Evolutionary conservation across 768 basidiomycete genomes (phyloP).

Genomic region (Royoungia palumana): DNA sequence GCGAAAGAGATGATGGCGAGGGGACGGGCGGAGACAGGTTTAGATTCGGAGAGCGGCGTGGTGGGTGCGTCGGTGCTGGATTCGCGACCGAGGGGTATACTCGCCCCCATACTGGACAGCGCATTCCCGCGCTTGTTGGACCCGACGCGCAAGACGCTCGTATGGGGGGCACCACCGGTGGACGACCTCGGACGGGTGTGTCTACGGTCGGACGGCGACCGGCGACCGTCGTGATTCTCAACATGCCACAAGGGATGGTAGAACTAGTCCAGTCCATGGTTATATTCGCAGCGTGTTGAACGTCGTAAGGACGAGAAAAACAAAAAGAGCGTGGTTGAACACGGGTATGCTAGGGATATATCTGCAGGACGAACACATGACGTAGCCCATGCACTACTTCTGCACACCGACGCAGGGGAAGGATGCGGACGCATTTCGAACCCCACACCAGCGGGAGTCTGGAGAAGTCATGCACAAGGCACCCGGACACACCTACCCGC

Average conservation of each 20-base stretch:
- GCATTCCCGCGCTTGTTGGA: conserved; percentile 54
- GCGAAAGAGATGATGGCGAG: conserved; percentile 48
- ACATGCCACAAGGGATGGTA: not conserved
- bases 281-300: not conserved
- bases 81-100: conserved; percentile 40
- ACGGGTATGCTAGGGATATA: not conserved
- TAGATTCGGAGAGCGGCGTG: conserved; percentile 15
- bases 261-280: conserved; percentile 1
- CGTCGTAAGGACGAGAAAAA: not conserved
- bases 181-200: conserved; percentile 53
- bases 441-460: conserved; percentile 52
- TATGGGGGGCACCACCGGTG: conserved; percentile 72
- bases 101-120: conserved; percentile 41
- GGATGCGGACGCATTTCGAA: conserved; percentile 6
- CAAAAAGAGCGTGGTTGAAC: conserved; percentile 1
- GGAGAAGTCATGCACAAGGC: conserved; percentile 51
- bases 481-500: not conserved
- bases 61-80: conserved; percentile 4
- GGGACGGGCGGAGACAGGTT: not conserved
- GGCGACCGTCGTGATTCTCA: not conserved
- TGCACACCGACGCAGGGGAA: conserved; percentile 61
- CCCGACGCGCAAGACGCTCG: conserved; percentile 57
- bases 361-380: not conserved
- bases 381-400: conserved; percentile 46
- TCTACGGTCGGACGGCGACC: conserved; percentile 1